Base-by-base conservation (phyloP, 129 eudicot species). In the Flaveria trinervia region DNA sequence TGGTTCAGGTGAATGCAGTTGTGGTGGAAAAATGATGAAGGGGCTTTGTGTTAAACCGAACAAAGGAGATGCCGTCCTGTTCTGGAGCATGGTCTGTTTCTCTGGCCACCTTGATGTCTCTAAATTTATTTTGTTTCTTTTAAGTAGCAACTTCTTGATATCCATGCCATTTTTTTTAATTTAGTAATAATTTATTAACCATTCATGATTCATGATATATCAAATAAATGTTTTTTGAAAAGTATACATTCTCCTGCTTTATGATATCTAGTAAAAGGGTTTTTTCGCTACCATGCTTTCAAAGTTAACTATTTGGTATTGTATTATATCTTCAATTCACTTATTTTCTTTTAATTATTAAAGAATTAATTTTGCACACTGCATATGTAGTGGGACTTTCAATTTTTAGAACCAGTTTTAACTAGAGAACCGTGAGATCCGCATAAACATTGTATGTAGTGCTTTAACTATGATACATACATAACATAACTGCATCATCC, bases 31-130 rank as follows among this genome's bases (percentile, higher is more conserved):
- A 80, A 91, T 79, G 87, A 84, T 89, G 59, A 79, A 83, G 68
- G 98, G 98, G 49, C 61, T 91, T 74, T 94, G 92, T 67, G 97
- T 94, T 36, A 94, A 91, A 82, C 98, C 98, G 73, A 69, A 46
- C 60, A 91, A 91, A 86, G 98, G 98, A 83, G 93, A 94, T 83
- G 98, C 98, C 8, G 97, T 94, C 66, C 97, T 94, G 60, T 94
- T 94, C 83, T 94, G 98, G 98, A 94, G 96, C 89, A 91, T 94
- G 98, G 98, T 94, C 49, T 80, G 91, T 90, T 68, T 13, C 57
- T 81, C 68, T 80, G 65, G 12, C 68, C 74, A 23, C 25, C 65
- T 51, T 23, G 39, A 9, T 11, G 0, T 16, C 11, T 6, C 4
- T 61, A 14, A 25, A 61, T 61, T 1, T 20, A 33, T 54, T 50